Evolutionary conservation across 306 rosid genomes (phyloP), one percentile per base, ranked within the genome.

Genomic region (Astragalus membranaceus): DNA sequence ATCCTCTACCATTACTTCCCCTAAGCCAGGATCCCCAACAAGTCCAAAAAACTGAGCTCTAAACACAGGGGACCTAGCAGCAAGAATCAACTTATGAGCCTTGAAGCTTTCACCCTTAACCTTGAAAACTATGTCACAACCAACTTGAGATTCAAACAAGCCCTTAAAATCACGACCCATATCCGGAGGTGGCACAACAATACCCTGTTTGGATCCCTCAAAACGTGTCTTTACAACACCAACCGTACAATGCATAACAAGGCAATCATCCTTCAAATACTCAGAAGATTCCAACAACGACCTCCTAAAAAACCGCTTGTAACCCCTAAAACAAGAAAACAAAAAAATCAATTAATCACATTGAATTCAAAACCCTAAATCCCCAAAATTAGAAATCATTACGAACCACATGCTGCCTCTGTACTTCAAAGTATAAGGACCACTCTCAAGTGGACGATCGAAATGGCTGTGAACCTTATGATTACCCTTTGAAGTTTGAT

Each of bases 331-430:
- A 84, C 43, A 50, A 14, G 39, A 48, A 74, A 1, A 30, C 20
- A 30, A 7, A 48, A 53, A 49, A 11, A 26, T 43, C 3, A 46
- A 37, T 30, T 5, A 64, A 44, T 64, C 8, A 8, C 30, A 65
- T 39, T 0, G 9, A 30, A 65, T 10, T 30, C 43, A 76, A 77
- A 74, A 39, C 75, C 76, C 70, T 74, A 63, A 65, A 68, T 61
- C 77, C 46, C 54, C 44, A 43, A 77, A 2, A 61, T n/a, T 8
- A 62, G 6, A 23, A 63, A 58, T 7, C n/a, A 4, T 13, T 11
- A 62, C 68, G 7, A 41, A 92, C 98, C 98, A 92, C 98, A 92
- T 92, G 80, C 98, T 92, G 72, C 98, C 98, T 63, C 92, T 80
- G 63, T 89, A 92, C 86, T 92, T 92, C 72, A 92, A 68, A 7